Evolutionary conservation across 352 stramenopile species (phyloP), one percentile per base, ranked within the genome.

Genomic region (Globisporangium emineosum): DNA sequence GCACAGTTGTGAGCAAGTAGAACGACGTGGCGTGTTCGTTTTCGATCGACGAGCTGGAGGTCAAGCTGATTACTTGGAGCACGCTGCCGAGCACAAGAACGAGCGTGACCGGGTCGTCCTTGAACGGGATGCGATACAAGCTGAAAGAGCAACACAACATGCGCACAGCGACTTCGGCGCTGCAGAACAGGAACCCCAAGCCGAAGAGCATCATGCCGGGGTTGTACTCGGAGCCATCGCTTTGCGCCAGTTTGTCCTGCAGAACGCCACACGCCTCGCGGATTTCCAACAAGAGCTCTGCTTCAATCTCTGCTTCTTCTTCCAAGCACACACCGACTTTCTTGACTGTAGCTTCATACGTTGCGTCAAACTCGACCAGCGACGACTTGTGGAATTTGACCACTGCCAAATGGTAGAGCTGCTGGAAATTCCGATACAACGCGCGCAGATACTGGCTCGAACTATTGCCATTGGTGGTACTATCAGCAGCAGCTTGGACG

Each of bases 11-110:
- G 7, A 79, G 66, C 47, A 95, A 62, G 68, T 94, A 93, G 62
- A 94, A 95, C 6, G 67, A 68, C 10, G 84, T 93, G 13, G 86
- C 88, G 60, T 97, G 89, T 60, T 97, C 89, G 64, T 97, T 97
- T 59, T 97, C 89, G 35, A 97, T 95, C 21, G 85, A 93, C 5
- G 88, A 96, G 33, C 81, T 94, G 1, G 86, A 94, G 0, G 83
- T 84, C 21, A 94, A 67, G 33, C 78, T 92, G 17, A 67, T 66
- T 57, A 91, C 82, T 29, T 92, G 81, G 13, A 85, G 35, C 13
- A 81, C 32, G 19, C 53, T 70, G 2, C 69, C 65, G 12, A 67
- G 19, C 1, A 66, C 54, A 6, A 75, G 57, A 17, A 70, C 55
- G 0, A 50, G 15, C 13, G 32, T 35, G 10, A 66, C 25, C 1